Evolutionary conservation across 2,329 filamentous ascomycete genomes (phyloP).

Genomic region (Diaporthe sp.): DNA sequence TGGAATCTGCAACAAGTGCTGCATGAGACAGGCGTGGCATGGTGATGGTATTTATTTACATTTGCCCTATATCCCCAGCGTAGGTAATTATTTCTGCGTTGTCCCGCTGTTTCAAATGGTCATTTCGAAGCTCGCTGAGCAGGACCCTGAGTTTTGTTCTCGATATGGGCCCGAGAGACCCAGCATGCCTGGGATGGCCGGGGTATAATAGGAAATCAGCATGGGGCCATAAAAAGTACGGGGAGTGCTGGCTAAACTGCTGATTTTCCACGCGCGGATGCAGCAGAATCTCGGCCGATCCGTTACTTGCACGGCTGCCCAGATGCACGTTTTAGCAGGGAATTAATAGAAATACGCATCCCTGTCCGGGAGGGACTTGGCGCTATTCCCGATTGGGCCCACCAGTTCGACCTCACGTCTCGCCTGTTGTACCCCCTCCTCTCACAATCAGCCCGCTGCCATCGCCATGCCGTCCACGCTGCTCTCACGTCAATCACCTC

Average conservation of each 20-base stretch:
- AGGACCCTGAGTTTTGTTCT: conserved; percentile 26
- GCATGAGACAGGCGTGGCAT: conserved; percentile 4
- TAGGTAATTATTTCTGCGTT: not conserved
- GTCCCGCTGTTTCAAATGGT: conserved; percentile 12
- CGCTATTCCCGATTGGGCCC: conserved; percentile 20
- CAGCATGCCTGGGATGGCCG: conserved; percentile 11
- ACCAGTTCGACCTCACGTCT: conserved; percentile 33
- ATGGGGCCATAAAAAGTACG: not conserved
- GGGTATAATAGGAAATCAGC: conserved; percentile 16
- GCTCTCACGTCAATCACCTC: conserved; percentile 36
- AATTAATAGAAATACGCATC: not conserved
- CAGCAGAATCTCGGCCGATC: not conserved
- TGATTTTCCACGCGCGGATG: not conserved
- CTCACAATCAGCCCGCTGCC: conserved; percentile 17
- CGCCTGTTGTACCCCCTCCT: conserved; percentile 32
- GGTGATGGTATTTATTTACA: not conserved
- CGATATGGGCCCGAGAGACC: conserved; percentile 25
- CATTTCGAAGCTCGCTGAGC: conserved; percentile 18
- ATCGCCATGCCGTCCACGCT: conserved; percentile 27
- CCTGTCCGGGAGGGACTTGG: conserved; percentile 12
- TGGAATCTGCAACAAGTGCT: not conserved
- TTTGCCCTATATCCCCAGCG: not conserved
- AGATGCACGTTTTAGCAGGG: not conserved
- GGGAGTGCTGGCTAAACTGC: conserved; percentile 19
- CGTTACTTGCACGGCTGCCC: not conserved